phyloP scores from a whole-genome alignment of 371 early-diverging fungal species.

The Lichtheimia corymbifera region DNA sequence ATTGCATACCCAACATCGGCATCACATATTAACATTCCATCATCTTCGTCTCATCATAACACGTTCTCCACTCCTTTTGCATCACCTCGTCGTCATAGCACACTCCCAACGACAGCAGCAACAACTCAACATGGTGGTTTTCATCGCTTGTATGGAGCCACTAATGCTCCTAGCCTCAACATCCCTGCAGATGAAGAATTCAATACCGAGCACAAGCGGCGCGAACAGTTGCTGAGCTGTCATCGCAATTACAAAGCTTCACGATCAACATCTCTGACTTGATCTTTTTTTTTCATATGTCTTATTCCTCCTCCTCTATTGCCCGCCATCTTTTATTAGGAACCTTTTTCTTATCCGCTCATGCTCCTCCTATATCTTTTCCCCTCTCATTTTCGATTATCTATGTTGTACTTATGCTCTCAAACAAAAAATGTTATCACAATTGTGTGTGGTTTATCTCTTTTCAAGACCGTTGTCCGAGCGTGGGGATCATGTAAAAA shows the following conservation, averaged over 20 bases:
- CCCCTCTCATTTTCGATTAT: no score
- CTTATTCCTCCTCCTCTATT: background rate
- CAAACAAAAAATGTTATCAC: no score
- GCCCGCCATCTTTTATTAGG: background rate
- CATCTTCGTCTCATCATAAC: slow-evolving; percentile 4
- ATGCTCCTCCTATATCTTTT: no score
- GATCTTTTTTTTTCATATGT: background rate
- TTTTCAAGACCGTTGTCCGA: no score
- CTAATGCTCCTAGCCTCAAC: slow-evolving; percentile 24
- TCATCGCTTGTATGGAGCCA: background rate
- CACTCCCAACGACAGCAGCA: background rate
- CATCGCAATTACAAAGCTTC: background rate
- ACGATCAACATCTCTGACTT: slow-evolving; percentile 1
- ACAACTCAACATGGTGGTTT: background rate
- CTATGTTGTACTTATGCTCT: no score
- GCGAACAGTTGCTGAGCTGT: slow-evolving; percentile 28
- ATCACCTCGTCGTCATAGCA: background rate
- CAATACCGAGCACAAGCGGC: slow-evolving; percentile 19
- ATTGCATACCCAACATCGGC: slow-evolving; percentile 12
- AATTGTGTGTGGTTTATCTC: no score
- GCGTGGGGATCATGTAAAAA: no score
- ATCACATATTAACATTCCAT: slow-evolving; percentile 19
- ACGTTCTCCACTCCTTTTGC: background rate
- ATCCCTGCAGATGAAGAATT: slow-evolving; percentile 33
- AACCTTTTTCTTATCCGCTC: no score